phyloP scores from a whole-genome alignment of 768 basidiomycete species.

The Chlorophyllum brunneum region DNA sequence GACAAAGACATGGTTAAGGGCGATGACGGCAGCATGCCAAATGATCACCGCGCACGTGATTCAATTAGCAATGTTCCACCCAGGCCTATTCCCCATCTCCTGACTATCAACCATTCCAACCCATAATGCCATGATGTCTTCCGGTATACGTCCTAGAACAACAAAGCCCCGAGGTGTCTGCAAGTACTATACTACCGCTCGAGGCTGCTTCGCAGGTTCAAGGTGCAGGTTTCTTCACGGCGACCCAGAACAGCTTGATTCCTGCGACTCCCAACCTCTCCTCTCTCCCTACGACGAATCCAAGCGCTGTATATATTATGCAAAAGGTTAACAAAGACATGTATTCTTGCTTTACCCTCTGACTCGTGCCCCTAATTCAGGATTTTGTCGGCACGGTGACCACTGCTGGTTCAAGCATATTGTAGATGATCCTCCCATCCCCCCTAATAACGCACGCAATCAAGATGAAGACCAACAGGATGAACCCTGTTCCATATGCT shows the following conservation, averaged over 20 bases:
- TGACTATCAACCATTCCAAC: neutral
- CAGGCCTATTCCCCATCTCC: constrained; percentile 11
- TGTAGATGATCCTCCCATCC: constrained; percentile 19
- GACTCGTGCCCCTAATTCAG: constrained; percentile 28
- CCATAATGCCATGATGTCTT: constrained; percentile 12
- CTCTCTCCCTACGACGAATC: constrained; percentile 68
- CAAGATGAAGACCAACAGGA: constrained; percentile 34
- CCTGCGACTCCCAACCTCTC: constrained; percentile 21
- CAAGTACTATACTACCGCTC: constrained; percentile 54
- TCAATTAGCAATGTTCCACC: constrained; percentile 6
- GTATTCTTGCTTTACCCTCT: neutral
- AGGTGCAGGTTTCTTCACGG: constrained; percentile 79
- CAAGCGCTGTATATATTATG: constrained; percentile 67
- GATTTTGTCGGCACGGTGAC: constrained; percentile 67
- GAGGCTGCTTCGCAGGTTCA: constrained; percentile 69
- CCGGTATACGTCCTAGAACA: constrained; percentile 48
- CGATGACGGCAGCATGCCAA: neutral
- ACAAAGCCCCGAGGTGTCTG: constrained; percentile 72
- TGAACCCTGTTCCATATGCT: constrained; percentile 66
- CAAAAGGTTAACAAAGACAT: constrained; percentile 53
- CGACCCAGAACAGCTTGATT: constrained; percentile 24
- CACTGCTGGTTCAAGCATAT: constrained; percentile 75
- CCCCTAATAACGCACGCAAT: constrained; percentile 19
- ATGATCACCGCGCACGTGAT: neutral
- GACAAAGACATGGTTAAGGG: constrained; percentile 59